Evolutionary conservation across 257 asterid species (phyloP).

Genomic region (Solanum commersonii): DNA sequence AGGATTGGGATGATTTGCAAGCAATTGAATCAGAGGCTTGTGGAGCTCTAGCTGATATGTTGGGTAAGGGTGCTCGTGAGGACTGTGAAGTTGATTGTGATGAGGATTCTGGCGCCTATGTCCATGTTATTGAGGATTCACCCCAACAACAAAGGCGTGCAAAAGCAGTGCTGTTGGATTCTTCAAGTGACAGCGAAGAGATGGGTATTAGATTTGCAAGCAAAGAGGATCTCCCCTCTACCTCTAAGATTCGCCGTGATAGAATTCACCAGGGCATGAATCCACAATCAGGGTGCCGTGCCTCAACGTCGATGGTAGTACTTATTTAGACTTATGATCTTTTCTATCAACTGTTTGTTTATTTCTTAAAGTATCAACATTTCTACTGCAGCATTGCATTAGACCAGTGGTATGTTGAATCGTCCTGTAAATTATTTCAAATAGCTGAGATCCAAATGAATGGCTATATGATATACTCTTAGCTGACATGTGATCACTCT

Average conservation of each 20-base stretch:
- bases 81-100: conserved; percentile 16
- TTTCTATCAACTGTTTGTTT: background rate
- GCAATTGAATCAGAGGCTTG: conserved; percentile 88
- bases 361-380: background rate
- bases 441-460: background rate
- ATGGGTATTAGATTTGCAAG: conserved; percentile 8
- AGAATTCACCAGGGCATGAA: conserved; percentile 14
- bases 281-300: conserved; percentile 23
- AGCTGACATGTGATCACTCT: background rate
- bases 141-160: conserved; percentile 29
- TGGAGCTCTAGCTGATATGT: conserved; percentile 59
- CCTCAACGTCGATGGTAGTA: conserved; percentile 38
- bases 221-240: conserved; percentile 9
- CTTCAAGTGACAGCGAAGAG: conserved; percentile 59
- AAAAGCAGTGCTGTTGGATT: conserved; percentile 35
- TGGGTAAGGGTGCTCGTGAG: conserved; percentile 36
- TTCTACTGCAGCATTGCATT: background rate
- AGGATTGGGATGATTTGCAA: conserved; percentile 94
- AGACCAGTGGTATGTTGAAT: background rate
- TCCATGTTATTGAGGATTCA: conserved; percentile 50
- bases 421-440: background rate
- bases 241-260: conserved; percentile 16
- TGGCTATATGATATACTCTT: background rate
- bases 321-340: background rate
- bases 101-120: conserved; percentile 10